phyloP scores from a whole-genome alignment of 768 basidiomycete species.

The Tricholoma flavovirens region DNA sequence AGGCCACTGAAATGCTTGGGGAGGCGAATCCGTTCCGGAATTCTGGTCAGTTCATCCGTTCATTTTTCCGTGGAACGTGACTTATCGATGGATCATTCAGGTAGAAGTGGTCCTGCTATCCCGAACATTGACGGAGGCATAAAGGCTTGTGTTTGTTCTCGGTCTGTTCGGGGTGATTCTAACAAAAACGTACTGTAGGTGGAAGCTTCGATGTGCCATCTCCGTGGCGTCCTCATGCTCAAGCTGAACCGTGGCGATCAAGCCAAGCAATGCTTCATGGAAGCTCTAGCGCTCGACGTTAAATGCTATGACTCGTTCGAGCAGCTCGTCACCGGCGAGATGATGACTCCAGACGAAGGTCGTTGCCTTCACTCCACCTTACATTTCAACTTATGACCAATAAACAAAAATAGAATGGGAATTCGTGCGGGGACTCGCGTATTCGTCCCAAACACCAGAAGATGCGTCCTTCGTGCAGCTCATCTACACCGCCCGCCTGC shows the following conservation, averaged over 20 bases:
- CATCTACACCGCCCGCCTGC: slow-evolving; percentile 86
- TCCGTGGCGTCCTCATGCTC: slow-evolving; percentile 90
- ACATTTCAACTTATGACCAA: not conserved
- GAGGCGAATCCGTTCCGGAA: slow-evolving; percentile 85
- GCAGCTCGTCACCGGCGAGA: slow-evolving; percentile 83
- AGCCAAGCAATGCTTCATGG: slow-evolving; percentile 94
- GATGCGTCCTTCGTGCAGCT: slow-evolving; percentile 90
- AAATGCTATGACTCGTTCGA: slow-evolving; percentile 97
- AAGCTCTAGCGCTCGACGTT: slow-evolving; percentile 89
- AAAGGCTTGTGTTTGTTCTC: slow-evolving; percentile 48
- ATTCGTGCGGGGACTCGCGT: slow-evolving; percentile 82
- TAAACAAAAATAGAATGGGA: slow-evolving; percentile 76
- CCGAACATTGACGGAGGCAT: slow-evolving; percentile 89
- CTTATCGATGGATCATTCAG: slow-evolving; percentile 25
- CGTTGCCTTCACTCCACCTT: slow-evolving; percentile 7
- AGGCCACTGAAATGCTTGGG: slow-evolving; percentile 89
- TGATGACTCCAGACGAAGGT: slow-evolving; percentile 98
- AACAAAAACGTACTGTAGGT: slow-evolving; percentile 44
- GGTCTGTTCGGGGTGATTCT: not conserved
- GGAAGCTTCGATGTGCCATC: slow-evolving; percentile 95
- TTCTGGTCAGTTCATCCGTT: slow-evolving; percentile 39
- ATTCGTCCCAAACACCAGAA: slow-evolving; percentile 75
- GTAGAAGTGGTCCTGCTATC: slow-evolving; percentile 61
- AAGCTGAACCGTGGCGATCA: slow-evolving; percentile 87
- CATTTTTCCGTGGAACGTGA: not conserved